Conservation (phyloP, 495 filamentous ascomycete genomes). For the Penicillium paradoxum region DNA sequence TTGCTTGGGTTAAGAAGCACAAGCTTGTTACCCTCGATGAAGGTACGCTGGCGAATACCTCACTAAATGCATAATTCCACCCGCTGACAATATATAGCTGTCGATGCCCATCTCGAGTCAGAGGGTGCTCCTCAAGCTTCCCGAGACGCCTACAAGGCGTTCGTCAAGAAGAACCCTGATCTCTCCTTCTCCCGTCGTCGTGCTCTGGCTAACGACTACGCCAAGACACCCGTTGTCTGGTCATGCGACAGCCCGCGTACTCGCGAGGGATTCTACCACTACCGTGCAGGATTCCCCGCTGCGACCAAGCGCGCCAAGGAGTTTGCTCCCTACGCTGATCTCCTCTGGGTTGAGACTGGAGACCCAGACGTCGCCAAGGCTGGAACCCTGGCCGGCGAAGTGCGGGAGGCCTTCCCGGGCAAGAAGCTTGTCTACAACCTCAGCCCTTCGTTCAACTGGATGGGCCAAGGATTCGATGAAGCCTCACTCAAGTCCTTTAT, state of each 20-base stretch:
- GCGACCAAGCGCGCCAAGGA: slow-evolving; percentile 89
- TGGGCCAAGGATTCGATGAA: slow-evolving; percentile 84
- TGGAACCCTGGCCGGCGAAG: slow-evolving; percentile 65
- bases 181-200: slow-evolving; percentile 73
- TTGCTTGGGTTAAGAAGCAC: slow-evolving; percentile 84
- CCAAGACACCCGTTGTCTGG: slow-evolving; percentile 68
- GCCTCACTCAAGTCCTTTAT: slow-evolving; percentile 78
- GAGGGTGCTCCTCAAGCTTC: slow-evolving; percentile 55
- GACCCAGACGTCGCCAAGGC: slow-evolving; percentile 78
- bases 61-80: not conserved
- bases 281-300: slow-evolving; percentile 77
- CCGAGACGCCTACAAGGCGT: slow-evolving; percentile 60
- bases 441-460: slow-evolving; percentile 96
- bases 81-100: slow-evolving; percentile 45
- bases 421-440: slow-evolving; percentile 97
- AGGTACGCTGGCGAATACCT: slow-evolving; percentile 36
- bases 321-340: slow-evolving; percentile 88
- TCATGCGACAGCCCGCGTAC: slow-evolving; percentile 91
- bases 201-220: slow-evolving; percentile 58
- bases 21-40: slow-evolving; percentile 90
- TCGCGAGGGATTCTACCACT: slow-evolving; percentile 95
- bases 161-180: slow-evolving; percentile 58
- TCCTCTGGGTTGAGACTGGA: slow-evolving; percentile 96
- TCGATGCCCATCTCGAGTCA: slow-evolving; percentile 63
- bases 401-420: slow-evolving; percentile 58